Base-by-base conservation (phyloP, 2,329 filamentous ascomycete genomes). In the Metarhizium brunneum region DNA sequence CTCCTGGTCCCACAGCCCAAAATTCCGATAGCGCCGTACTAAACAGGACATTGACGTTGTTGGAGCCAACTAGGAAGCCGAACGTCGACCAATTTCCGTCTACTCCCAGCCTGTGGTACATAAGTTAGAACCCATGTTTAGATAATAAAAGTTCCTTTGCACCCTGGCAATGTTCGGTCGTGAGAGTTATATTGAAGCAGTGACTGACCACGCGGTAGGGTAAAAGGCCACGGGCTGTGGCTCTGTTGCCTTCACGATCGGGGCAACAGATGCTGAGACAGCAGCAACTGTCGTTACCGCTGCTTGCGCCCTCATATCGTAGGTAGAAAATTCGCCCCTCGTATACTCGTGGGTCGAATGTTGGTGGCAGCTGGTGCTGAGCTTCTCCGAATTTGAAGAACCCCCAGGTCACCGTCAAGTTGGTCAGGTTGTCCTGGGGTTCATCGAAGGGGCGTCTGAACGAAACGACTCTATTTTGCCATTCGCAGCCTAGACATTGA, bases 31-130 rank as follows among this genome's bases (percentile, higher is more conserved):
- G 76, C 13, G 80, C 78, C 6, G 86, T 90, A 63, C 85, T 89
- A 53, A 85, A 76, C 13, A 76, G 64, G 36, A 76, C 67, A 60
- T 73, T 67, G 57, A 75, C 64, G 10, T 61, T 65, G 6, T 68
- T 61, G 20, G 71, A 68, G 80, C 75, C 62, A 73, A 79, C 57
- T 6, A 62, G 57, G 50, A 91, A 74, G 13, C 74, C 76, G 60
- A 89, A 82, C 6, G 85, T 82, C 16, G 86, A 90, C 88, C 88
- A 92, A 59, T 78, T 78, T 10, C 86, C 86, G 65, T 89, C 86
- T 60, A 80, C 76, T 50, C 84, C 84, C 58, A 81, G 77, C 82
- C 81, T 84, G 54, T 42, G n/a, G 18, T 4, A 43, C 50, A 11
- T n/a, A 16, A 6, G 49, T 54, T 20, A 54, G 52, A 29, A 42